phyloP scores from a whole-genome alignment of 306 rosid genomes.

The Prunus kanzakura region DNA sequence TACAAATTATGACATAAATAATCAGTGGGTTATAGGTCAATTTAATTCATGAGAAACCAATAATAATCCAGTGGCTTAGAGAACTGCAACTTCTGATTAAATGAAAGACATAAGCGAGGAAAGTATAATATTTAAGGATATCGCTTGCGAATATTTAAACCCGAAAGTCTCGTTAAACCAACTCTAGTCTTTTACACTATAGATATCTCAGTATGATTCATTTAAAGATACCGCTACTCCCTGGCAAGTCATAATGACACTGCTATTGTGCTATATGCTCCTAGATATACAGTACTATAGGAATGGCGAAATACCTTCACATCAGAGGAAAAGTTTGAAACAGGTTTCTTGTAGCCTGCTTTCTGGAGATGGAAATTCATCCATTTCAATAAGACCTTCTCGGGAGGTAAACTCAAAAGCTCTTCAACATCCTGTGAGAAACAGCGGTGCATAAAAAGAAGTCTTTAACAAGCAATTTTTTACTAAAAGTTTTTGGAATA shows the following conservation, averaged over 20 bases:
- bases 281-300: neutral
- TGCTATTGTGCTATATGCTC: neutral
- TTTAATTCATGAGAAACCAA: constrained; percentile 8
- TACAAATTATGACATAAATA: constrained; percentile 9
- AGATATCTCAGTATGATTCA: neutral
- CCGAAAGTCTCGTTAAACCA: neutral
- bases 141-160: neutral
- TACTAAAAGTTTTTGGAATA: neutral
- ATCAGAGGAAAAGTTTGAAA: constrained; percentile 81
- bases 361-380: constrained; percentile 93
- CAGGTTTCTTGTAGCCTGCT: constrained; percentile 79
- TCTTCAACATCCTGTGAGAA: constrained; percentile 85
- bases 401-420: constrained; percentile 88
- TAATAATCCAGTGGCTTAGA: neutral
- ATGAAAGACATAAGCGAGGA: neutral
- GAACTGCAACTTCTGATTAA: neutral
- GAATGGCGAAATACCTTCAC: constrained; percentile 58
- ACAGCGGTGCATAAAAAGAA: constrained; percentile 18
- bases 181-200: neutral
- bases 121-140: neutral
- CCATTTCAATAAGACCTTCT: constrained; percentile 88
- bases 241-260: neutral
- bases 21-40: constrained; percentile 13
- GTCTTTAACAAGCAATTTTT: neutral
- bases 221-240: neutral